phyloP scores from a whole-genome alignment of 2,329 filamentous ascomycete genomes.

The Sphaerostilbella broomeana region DNA sequence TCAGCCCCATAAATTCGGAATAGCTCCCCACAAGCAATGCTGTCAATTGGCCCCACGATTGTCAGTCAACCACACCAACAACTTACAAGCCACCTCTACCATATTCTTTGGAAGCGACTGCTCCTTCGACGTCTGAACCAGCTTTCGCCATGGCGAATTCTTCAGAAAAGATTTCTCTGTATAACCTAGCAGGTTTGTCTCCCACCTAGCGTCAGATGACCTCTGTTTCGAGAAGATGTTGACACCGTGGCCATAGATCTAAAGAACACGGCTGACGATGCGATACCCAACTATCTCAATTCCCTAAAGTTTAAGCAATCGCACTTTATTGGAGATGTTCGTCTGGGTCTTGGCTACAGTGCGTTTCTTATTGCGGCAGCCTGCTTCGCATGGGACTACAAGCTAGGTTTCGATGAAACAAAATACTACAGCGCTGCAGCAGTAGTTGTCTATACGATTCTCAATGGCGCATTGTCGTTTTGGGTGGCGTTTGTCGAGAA shows the following conservation, averaged over 20 bases:
- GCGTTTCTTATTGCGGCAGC: constrained; percentile 74
- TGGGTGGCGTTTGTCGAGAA: constrained; percentile 85
- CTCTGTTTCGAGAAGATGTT: not conserved
- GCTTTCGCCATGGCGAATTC: constrained; percentile 27
- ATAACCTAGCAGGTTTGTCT: constrained; percentile 56
- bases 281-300: constrained; percentile 87
- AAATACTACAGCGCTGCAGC: constrained; percentile 75
- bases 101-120: not conserved
- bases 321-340: constrained; percentile 73
- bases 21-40: not conserved
- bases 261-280: constrained; percentile 94
- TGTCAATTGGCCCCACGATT: constrained; percentile 6
- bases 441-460: constrained; percentile 68
- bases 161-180: constrained; percentile 54
- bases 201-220: too few relatives aligned
- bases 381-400: constrained; percentile 89
- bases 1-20: not conserved
- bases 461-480: constrained; percentile 72
- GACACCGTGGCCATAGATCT: constrained; percentile 56
- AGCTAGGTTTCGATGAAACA: constrained; percentile 79
- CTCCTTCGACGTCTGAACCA: not conserved
- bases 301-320: constrained; percentile 78
- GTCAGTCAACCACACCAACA: constrained; percentile 1
- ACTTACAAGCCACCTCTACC: constrained; percentile 17
- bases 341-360: constrained; percentile 73